Conservation (phyloP, 768 basidiomycete genomes). For the Pholiota molesta region DNA sequence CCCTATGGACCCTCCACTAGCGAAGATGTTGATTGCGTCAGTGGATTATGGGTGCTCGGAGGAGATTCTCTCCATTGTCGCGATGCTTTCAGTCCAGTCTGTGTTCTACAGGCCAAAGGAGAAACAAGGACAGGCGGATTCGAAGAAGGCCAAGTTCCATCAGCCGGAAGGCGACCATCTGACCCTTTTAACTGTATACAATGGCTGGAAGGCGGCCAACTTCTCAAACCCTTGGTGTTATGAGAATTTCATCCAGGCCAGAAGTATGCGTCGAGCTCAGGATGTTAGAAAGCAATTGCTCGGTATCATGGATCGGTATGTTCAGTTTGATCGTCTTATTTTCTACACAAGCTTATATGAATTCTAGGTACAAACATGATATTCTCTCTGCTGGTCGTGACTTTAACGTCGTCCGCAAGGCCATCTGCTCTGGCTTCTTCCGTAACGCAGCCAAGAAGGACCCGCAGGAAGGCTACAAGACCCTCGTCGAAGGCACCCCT, state of each 20-base stretch:
- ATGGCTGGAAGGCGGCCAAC: constrained; percentile 96
- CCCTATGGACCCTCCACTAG: constrained; percentile 94
- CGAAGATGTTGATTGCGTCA: constrained; percentile 98
- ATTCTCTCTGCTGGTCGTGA: constrained; percentile 91
- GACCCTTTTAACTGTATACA: constrained; percentile 92
- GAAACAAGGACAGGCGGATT: constrained; percentile 98
- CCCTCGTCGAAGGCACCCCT: constrained; percentile 95
- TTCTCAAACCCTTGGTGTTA: constrained; percentile 99
- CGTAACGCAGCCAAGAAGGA: constrained; percentile 99
- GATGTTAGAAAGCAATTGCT: constrained; percentile 97
- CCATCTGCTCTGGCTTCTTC: constrained; percentile 98
- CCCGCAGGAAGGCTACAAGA: constrained; percentile 98
- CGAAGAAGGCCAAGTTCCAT: constrained; percentile 99
- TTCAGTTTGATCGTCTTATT: constrained; percentile 11
- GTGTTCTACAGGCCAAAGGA: constrained; percentile 99
- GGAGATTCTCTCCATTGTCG: constrained; percentile 95
- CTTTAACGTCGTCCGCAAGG: constrained; percentile 90
- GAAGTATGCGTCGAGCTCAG: constrained; percentile 96
- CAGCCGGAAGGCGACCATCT: constrained; percentile 98
- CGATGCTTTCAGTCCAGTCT: constrained; percentile 95
- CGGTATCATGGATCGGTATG: constrained; percentile 97
- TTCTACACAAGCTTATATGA: constrained; percentile 14
- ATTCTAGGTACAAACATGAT: constrained; percentile 89
- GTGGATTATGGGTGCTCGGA: constrained; percentile 98
- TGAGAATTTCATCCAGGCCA: constrained; percentile 97